Evolutionary conservation across 306 rosid species (phyloP).

Genomic region (Quercus suber): DNA sequence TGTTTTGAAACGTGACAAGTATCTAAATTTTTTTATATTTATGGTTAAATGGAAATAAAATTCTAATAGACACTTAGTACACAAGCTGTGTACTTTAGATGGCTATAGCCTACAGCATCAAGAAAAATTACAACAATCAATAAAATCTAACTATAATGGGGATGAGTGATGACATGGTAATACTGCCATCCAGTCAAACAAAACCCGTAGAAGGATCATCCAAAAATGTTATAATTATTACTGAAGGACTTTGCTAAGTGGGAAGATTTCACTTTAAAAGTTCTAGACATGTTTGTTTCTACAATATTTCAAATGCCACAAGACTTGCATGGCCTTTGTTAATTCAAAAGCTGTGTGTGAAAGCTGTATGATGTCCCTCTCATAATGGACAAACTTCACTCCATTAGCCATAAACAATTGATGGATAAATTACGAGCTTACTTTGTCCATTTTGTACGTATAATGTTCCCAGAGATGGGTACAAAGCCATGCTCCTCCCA

Average conservation of each 20-base stretch:
- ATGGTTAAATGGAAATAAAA: too few relatives aligned
- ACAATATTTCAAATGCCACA: neutral
- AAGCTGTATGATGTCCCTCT: neutral
- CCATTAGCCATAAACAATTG: neutral
- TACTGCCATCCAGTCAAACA: too few relatives aligned
- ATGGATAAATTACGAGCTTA: conserved; percentile 34
- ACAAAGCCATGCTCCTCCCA: conserved; percentile 98
- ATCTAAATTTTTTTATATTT: too few relatives aligned
- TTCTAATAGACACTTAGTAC: too few relatives aligned
- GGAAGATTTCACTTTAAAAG: neutral
- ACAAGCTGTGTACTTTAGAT: too few relatives aligned
- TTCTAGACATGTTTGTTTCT: neutral
- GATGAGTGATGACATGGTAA: too few relatives aligned
- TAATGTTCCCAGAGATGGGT: conserved; percentile 97
- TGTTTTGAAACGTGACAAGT: too few relatives aligned
- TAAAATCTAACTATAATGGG: too few relatives aligned
- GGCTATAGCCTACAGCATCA: too few relatives aligned
- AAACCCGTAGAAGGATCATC: too few relatives aligned
- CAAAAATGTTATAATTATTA: neutral
- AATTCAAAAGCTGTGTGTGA: neutral
- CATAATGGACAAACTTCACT: neutral
- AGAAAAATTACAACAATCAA: too few relatives aligned
- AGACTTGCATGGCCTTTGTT: neutral
- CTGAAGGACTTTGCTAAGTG: neutral
- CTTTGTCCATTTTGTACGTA: conserved; percentile 78